Evolutionary conservation across 805 yeast genomes (phyloP).

Genomic region (Lachancea cidri): DNA sequence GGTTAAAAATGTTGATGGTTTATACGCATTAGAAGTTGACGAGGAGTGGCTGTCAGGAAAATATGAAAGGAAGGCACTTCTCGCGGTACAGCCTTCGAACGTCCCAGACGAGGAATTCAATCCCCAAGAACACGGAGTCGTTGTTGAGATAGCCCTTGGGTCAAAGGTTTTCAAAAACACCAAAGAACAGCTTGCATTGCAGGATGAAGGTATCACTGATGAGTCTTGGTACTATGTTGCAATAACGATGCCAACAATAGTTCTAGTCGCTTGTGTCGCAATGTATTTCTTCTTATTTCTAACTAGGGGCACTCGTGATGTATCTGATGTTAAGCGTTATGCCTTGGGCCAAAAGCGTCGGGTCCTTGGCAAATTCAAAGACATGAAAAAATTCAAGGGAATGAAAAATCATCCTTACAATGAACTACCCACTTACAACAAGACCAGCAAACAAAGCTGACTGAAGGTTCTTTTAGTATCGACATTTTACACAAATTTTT

Average conservation of each 20-base stretch:
- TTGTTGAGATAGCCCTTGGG: slow-evolving; percentile 40
- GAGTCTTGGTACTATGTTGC: slow-evolving; percentile 57
- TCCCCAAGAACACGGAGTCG: slow-evolving; percentile 46
- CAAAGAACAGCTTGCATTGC: slow-evolving; percentile 39
- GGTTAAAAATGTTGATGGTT: slow-evolving; percentile 59
- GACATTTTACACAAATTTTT: too few species aligned
- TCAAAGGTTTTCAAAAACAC: slow-evolving; percentile 39
- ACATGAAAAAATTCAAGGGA: slow-evolving; percentile 26
- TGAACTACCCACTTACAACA: slow-evolving; percentile 38
- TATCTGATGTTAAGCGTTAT: slow-evolving; percentile 38
- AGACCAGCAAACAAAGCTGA: slow-evolving; percentile 24
- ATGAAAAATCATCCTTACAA: slow-evolving; percentile 36
- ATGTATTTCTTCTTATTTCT: slow-evolving; percentile 61
- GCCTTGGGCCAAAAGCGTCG: slow-evolving; percentile 35
- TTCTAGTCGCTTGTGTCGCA: slow-evolving; percentile 50
- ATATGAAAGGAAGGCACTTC: slow-evolving; percentile 49
- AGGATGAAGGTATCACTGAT: slow-evolving; percentile 42
- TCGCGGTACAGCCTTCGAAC: slow-evolving; percentile 70
- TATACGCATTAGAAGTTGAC: slow-evolving; percentile 52
- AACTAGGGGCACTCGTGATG: slow-evolving; percentile 53
- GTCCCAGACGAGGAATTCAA: slow-evolving; percentile 63
- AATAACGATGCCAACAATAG: slow-evolving; percentile 63
- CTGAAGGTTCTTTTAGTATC: too few species aligned
- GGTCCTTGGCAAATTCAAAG: slow-evolving; percentile 37
- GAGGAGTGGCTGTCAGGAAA: slow-evolving; percentile 60